A percentile compares a stretch with the other conserved stretches of the same genome.
Conservation (phyloP, 257 asterid species). For the Ilex asprella region DNA sequence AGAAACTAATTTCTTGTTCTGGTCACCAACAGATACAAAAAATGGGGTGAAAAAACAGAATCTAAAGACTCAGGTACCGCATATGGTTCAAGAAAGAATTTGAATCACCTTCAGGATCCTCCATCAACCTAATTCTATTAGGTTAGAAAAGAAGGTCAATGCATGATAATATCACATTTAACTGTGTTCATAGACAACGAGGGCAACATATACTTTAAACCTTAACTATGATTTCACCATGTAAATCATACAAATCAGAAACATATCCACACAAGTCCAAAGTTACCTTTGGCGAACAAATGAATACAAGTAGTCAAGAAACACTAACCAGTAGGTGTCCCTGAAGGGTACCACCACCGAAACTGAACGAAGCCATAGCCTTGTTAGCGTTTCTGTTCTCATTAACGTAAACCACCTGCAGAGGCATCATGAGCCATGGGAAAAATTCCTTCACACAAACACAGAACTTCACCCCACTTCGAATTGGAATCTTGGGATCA, state of each 20-base stretch:
- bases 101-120: no score
- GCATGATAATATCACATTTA: neutral
- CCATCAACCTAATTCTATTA: no score
- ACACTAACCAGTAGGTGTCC: constrained; percentile 79
- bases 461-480: constrained; percentile 64
- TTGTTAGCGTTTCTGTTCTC: constrained; percentile 35
- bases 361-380: constrained; percentile 55
- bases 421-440: constrained; percentile 96
- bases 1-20: no score
- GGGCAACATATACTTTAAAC: no score
- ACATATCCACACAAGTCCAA: neutral
- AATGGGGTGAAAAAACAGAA: no score
- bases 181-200: no score
- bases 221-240: neutral
- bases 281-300: constrained; percentile 1
- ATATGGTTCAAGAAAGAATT: no score
- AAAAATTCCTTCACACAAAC: constrained; percentile 70
- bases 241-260: neutral
- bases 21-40: no score
- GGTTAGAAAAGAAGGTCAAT: neutral
- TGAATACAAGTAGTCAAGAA: neutral
- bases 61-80: no score
- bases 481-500: constrained; percentile 59
- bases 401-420: constrained; percentile 59
- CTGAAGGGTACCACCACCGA: constrained; percentile 88